These are phyloP conservation scores for Saturnispora zaruensis DNA, from an alignment of 805 yeast genomes.

Conservation along the genomic window DNA sequence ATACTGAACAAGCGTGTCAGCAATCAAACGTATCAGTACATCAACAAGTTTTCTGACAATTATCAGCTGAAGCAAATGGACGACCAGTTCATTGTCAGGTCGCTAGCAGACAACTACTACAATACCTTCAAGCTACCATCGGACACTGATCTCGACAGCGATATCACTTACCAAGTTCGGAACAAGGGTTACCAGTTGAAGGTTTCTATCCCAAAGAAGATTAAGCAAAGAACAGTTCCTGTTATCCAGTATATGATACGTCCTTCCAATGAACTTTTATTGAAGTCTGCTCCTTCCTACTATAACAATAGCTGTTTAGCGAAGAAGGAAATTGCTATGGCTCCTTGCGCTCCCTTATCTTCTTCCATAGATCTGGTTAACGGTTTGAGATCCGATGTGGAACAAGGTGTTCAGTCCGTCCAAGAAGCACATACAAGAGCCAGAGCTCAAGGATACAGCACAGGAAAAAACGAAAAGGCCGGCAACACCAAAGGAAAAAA, in stretches of 20 bases:
- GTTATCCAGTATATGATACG: neutral
- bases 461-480: neutral
- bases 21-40: conserved; percentile 3
- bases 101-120: conserved; percentile 18
- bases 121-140: conserved; percentile 20
- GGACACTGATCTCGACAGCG: conserved; percentile 16
- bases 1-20: conserved; percentile 15
- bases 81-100: conserved; percentile 16
- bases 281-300: neutral
- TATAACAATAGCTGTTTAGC: neutral
- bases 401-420: neutral
- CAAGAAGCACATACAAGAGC: neutral
- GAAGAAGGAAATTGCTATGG: neutral
- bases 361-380: neutral
- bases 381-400: neutral
- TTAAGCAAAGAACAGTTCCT: neutral
- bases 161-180: conserved; percentile 14
- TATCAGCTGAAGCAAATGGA: conserved; percentile 20
- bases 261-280: neutral
- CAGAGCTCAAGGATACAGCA: neutral
- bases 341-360: neutral
- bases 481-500: neutral
- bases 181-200: conserved; percentile 19
- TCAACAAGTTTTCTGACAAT: conserved; percentile 14
- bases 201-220: conserved; percentile 14